Conservation (phyloP, 352 stramenopile genomes). For the Phytophthora cactorum region DNA sequence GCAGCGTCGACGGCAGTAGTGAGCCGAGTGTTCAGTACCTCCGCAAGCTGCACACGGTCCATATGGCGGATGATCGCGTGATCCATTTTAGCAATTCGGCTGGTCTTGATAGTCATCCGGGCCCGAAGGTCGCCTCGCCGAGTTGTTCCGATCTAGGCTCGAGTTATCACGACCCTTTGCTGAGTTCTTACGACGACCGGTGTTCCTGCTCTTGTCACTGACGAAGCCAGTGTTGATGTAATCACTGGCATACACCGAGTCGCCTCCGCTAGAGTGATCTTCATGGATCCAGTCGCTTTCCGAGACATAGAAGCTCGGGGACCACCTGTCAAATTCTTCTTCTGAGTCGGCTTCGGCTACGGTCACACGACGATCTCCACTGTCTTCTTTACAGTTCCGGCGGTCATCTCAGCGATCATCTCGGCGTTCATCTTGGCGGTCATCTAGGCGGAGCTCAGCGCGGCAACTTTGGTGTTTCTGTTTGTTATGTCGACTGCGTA, state of each 20-base stretch:
- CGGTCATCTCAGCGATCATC: background rate
- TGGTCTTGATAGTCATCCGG: background rate
- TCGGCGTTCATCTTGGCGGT: too few species aligned
- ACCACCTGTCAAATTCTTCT: background rate
- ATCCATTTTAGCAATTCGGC: background rate
- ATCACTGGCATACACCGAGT: background rate
- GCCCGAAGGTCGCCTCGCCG: background rate
- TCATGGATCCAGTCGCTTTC: background rate
- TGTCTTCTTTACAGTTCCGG: background rate
- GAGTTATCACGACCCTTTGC: background rate
- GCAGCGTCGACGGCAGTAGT: background rate
- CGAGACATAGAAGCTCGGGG: background rate
- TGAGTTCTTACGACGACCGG: background rate
- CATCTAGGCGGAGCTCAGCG: background rate
- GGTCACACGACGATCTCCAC: background rate
- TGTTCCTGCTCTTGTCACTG: background rate
- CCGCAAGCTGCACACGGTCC: background rate
- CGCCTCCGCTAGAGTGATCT: background rate
- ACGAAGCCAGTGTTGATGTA: background rate
- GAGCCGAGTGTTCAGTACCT: background rate
- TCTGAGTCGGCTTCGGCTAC: background rate
- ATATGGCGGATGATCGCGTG: background rate
- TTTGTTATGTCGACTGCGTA: background rate
- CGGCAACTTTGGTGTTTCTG: background rate
- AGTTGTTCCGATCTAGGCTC: background rate